Base-by-base conservation (phyloP, 345 rosid genomes). In the Carallia pectinifolia region DNA sequence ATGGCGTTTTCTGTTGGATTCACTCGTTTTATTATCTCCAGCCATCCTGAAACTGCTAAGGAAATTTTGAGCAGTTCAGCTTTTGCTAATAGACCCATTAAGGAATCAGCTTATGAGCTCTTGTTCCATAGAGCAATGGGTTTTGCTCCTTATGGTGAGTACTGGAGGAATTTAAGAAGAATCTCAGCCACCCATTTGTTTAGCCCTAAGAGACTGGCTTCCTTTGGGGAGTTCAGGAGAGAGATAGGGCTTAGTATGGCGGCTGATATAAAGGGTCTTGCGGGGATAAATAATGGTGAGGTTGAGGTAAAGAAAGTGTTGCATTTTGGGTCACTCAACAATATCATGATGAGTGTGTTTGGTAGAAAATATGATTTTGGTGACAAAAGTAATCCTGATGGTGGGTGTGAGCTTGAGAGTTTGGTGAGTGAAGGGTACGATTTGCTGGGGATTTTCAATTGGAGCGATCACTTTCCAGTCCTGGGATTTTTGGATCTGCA, bases 1-100 rank as follows among this genome's bases (percentile, higher is more conserved):
- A 89, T 91, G 97, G 93, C 90, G 15, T 88, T 90, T 65, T 90
- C 98, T 2, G 77, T 92, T n/a, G 95, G 96, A 39, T 77, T 90
- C 72, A 88, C 88, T 6, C 89, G 92, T 27, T 89, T 90, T 4
- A 53, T 93, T 17, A 83, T 93, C 71, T 84, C 88, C 4, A 89
- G 98, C 66, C 76, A 90, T 39, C 89, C 96, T 12, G 88, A 90
- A 36, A 83, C 86, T 2, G 96, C 92, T 8, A 93, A 77, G 54
- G 98, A 90, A 81, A 82, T 93, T 65, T 53, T 93, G n/a, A 84
- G 69, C 80, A 93, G 89, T 77, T 86, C 93, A 6, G 90, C 91
- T 60, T 90, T 93, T 23, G 92, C 88, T 0, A 90, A 93, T 79
- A 82, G 95, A 27, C 96, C 97, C 4, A 76, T 90, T 16, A 93